Evolutionary conservation across 305 asterid species (phyloP), one percentile per base, ranked within the genome.

Genomic region (Solanum hybrid): DNA sequence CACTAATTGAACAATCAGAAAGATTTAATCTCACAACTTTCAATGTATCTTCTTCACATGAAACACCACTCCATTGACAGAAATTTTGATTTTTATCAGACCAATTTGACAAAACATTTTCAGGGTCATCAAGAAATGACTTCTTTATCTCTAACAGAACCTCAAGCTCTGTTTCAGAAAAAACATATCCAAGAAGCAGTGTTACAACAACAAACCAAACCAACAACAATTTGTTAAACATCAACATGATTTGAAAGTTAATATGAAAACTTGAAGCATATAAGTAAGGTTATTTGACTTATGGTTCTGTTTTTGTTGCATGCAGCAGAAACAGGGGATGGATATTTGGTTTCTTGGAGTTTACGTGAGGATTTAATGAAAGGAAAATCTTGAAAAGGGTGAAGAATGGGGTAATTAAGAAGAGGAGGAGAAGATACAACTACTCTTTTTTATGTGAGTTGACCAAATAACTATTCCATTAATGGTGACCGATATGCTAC

Each of bases 11-110:
- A 65, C 91, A 94, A 45, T 80, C 90, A 0, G 98, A 92, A 37
- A 97, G 97, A 80, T 95, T 92, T 7, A 96, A 90, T 2, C 91
- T 89, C 89, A 93, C 92, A 51, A 94, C 90, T 73, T 82, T 90
- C 10, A 61, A 12, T 45, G 88, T 65, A 12, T 90, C 84, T 41
- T 65, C 68, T 11, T 90, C 57, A 45, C 99, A 96, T 3, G 94
- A 90, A 57, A 97, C 90, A 26, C 98, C 99, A 36, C 85, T 73
- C 99, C 99, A 96, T 61, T 93, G 51, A 90, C 98, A 97, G 91
- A 91, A 92, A 79, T 91, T 91, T 22, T 91, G 89, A 84, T 92
- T 95, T 24, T 84, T 7, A 10, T 10, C 15, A 1, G 98, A 93
- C 99, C 99, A 97, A 76, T 93, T 93, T 22, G 81, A 92, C 89